Evolutionary conservation across 2,329 filamentous ascomycete genomes (phyloP), one percentile per base, ranked within the genome.

Genomic region (Colletotrichum sp.): DNA sequence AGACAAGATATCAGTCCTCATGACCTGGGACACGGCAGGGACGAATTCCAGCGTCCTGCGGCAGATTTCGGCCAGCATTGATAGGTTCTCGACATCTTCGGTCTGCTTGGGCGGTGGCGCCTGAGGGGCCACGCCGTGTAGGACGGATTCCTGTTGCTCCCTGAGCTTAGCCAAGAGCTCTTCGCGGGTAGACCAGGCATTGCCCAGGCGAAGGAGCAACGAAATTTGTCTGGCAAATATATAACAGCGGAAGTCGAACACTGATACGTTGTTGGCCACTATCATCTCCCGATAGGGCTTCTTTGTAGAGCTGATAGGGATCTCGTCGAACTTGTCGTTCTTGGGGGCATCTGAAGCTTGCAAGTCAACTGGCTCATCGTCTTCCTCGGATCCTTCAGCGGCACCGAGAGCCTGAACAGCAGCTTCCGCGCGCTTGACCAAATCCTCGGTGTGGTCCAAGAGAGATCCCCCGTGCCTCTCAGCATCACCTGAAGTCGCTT

Each of bases 241-340:
- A 83, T 99, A 99, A 79, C 94, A 95, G 66, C 95, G 91, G 83
- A 99, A 99, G 83, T 99, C 97, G 82, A 99, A 98, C 4, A 98
- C 89, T 0, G 97, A 99, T 43, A 99, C 98, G 78, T 98, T 95
- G 86, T 98, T 99, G 16, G 95, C 94, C 52, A 99, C 88, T 65
- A 99, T 99, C 80, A 98, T 92, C 73, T 98, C 95, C 67, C 96
- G 92, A 82, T 99, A 99, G 2, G 94, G 91, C 83, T 98, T 98
- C 77, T 92, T 92, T 2, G 90, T 88, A 12, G 92, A 87, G 77
- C 89, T 91, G 78, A 94, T 90, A 30, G 92, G 89, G 64, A 93
- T 92, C 63, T 92, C 90, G 76, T 90, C 88, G 71, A 88, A 85
- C 2, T 84, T 82, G 57, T 89, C 86, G 10, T 28, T 34, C 36